These are phyloP conservation scores for Microdochium paspali DNA, from an alignment of 2,329 filamentous ascomycete genomes.

Conservation along the genomic window DNA sequence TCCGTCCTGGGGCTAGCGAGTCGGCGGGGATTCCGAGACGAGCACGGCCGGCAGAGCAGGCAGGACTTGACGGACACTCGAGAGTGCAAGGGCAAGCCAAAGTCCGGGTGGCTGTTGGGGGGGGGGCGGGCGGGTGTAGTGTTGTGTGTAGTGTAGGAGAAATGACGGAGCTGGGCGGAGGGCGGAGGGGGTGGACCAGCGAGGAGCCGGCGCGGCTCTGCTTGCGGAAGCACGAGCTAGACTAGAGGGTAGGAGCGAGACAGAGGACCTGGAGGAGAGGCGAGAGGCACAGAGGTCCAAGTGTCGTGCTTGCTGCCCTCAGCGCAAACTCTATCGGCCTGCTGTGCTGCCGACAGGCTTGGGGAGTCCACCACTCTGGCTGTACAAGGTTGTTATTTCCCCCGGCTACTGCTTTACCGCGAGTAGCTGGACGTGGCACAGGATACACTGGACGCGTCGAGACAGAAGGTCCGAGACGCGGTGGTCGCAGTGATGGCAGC, in stretches of 20 bases:
- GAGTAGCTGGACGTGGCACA: too few relatives aligned
- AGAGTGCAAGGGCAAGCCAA: background rate
- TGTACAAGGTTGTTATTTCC: too few relatives aligned
- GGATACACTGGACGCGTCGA: too few relatives aligned
- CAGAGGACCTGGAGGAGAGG: background rate
- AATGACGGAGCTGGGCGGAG: background rate
- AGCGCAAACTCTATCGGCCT: background rate
- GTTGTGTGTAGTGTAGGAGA: background rate
- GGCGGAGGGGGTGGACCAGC: background rate
- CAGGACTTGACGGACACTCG: too few relatives aligned
- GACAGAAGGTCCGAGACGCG: too few relatives aligned
- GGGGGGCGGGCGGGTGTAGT: background rate
- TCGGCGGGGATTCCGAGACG: background rate
- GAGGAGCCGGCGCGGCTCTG: background rate
- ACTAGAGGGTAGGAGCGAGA: background rate
- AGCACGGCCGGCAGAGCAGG: too few relatives aligned
- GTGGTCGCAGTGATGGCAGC: too few relatives aligned
- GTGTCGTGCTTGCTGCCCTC: background rate
- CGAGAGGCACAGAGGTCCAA: background rate
- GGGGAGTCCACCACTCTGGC: background rate
- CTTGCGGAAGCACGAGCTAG: background rate
- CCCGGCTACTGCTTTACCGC: too few relatives aligned
- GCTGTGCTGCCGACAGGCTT: background rate
- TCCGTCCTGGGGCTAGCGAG: background rate
- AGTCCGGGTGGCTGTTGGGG: background rate